A percentile compares a stretch with the other conserved stretches of the same genome.
phyloP scores from a whole-genome alignment of 1,139 yeast genomes.

The Yamadazyma sp. region DNA sequence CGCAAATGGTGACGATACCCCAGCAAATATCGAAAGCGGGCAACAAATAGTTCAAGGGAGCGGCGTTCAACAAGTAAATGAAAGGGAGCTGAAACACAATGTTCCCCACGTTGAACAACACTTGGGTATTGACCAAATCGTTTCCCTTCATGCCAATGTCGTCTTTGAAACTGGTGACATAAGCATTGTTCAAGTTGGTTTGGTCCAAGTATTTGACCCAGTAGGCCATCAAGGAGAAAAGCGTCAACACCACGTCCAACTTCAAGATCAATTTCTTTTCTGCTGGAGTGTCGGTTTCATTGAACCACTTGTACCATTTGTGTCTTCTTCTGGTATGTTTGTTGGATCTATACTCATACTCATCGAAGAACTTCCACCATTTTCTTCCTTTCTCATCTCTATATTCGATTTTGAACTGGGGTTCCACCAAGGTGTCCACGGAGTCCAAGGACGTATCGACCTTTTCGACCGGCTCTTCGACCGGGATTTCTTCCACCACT shows the following conservation, averaged over 20 bases:
- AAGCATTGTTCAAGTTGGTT: slow-evolving; percentile 64
- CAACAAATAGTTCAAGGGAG: slow-evolving; percentile 56
- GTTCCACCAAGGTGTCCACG: slow-evolving; percentile 12
- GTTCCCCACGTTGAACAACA: slow-evolving; percentile 57
- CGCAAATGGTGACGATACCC: slow-evolving; percentile 63
- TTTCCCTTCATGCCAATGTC: slow-evolving; percentile 63
- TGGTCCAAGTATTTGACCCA: slow-evolving; percentile 73
- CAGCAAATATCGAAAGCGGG: slow-evolving; percentile 63
- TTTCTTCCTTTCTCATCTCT: slow-evolving; percentile 62
- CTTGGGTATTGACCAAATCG: slow-evolving; percentile 62
- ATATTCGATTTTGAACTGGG: slow-evolving; percentile 35
- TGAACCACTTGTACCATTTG: slow-evolving; percentile 68
- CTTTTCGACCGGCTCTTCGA: slow-evolving; percentile 13
- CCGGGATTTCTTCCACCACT: slow-evolving; percentile 38
- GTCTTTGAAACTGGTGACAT: slow-evolving; percentile 63
- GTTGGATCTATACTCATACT: slow-evolving; percentile 56
- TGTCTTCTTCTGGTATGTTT: slow-evolving; percentile 33
- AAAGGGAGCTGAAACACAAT: slow-evolving; percentile 56
- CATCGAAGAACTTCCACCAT: slow-evolving; percentile 67
- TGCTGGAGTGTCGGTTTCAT: slow-evolving; percentile 53
- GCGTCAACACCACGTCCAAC: slow-evolving; percentile 58
- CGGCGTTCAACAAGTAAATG: slow-evolving; percentile 42
- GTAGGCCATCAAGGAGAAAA: slow-evolving; percentile 62
- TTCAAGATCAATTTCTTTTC: slow-evolving; percentile 59
- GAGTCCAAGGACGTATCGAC: slow-evolving; percentile 11